Evolutionary conservation across 2,329 filamentous ascomycete species (phyloP), one percentile per base, ranked within the genome.

Genomic region (Trichophyton schoenleinii): DNA sequence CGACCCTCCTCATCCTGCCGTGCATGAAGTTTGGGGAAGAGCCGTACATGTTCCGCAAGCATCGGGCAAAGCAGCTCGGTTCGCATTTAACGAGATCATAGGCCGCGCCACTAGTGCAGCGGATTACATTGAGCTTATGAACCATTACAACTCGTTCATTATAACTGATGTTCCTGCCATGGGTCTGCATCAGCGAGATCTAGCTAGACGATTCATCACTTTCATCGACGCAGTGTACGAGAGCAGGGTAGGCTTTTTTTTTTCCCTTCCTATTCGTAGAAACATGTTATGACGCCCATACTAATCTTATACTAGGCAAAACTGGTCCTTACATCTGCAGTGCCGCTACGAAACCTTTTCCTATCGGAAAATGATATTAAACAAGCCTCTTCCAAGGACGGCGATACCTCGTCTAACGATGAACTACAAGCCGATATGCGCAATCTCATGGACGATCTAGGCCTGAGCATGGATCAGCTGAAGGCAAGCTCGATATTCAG

Each of bases 191-290:
- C 85, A 91, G 70, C 84, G 94, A 20, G 94, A 99, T 75, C 81
- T 96, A 44, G 94, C 94, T 0, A 80, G 94, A 11, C 82, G 94
- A 3, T 96, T 99, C 74, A 99, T 99, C 72, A 99, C 92, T 0
- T 96, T 99, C 68, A 89, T 99, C 66, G 94, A 99, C 72, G 92
- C 94, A 4, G 87, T 96, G 3, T 99, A 99, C 71, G 94, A 99
- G 74, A 79, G 76, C 65, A 74, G 80, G 67, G 81, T 83, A 71
- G 63, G 77, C 18, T 22, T 22, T 15, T 7, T 15, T 15, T 36
- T 1, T 8, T 20, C 28, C 7, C 5, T 25, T 42, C n/a, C 18
- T 52, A 34, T 13, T 38, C 6, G 20, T 44, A 18, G 15, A 48
- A n/a, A 31, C 28, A 18, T 53, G 9, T 59, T 22, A 3, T 2